A percentile compares a stretch with the other conserved stretches of the same genome.
Conservation (phyloP, 306 rosid species). For the Ziziphus jujuba region DNA sequence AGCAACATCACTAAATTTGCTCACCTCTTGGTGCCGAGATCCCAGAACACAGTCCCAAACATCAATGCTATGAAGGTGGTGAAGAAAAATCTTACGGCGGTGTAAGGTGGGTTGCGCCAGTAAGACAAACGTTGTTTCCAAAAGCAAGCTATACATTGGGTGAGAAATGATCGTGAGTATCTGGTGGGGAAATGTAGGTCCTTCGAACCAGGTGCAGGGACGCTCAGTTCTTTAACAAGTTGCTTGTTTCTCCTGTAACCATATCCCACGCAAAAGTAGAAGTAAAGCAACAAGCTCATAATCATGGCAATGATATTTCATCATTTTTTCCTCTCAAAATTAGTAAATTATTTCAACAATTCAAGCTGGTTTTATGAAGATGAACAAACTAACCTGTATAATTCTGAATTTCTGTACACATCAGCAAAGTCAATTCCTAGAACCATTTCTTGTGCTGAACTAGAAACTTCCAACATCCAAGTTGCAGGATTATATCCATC, state of each 20-base stretch:
- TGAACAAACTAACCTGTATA: conserved; percentile 25
- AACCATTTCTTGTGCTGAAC: conserved; percentile 30
- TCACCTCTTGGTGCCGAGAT: conserved; percentile 63
- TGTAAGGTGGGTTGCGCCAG: conserved; percentile 62
- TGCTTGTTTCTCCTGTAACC: conserved; percentile 54
- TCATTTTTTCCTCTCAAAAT: neutral
- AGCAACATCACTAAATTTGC: neutral
- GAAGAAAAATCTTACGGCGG: conserved; percentile 47
- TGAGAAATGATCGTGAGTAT: conserved; percentile 41
- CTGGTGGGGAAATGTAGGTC: conserved; percentile 53
- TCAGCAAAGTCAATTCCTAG: conserved; percentile 36
- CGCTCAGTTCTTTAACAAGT: conserved; percentile 50
- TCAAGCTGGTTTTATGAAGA: neutral
- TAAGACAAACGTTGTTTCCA: conserved; percentile 75
- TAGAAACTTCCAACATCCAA: conserved; percentile 51
- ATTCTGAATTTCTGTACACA: conserved; percentile 32
- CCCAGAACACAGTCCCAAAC: conserved; percentile 74
- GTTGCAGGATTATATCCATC: conserved; percentile 49
- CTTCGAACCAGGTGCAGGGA: conserved; percentile 46
- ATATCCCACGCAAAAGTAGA: conserved; percentile 8
- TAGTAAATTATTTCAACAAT: neutral
- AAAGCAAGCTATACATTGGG: conserved; percentile 54
- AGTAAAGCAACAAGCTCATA: neutral
- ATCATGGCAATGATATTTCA: neutral
- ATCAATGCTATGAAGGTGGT: conserved; percentile 46